phyloP scores from a whole-genome alignment of 148 eudicot genomes.

The Silene conica region DNA sequence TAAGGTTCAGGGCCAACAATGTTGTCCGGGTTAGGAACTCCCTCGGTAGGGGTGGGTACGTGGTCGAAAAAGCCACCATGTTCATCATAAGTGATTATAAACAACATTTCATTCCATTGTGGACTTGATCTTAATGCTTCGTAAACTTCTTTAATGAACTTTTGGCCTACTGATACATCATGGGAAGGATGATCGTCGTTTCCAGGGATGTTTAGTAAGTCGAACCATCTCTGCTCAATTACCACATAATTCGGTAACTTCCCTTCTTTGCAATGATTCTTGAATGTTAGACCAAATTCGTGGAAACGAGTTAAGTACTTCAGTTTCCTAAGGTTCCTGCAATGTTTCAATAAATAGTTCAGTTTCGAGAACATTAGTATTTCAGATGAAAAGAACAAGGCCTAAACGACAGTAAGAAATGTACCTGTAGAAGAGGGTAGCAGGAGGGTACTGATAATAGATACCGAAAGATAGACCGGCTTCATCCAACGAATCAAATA shows the following conservation, averaged over 20 bases:
- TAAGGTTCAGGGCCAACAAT: constrained; percentile 60
- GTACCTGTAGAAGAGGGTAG: constrained; percentile 62
- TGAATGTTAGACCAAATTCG: constrained; percentile 38
- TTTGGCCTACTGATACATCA: constrained; percentile 67
- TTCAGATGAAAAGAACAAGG: background rate
- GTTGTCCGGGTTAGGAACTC: constrained; percentile 73
- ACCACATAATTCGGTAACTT: constrained; percentile 54
- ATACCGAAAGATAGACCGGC: constrained; percentile 47
- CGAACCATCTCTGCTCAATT: constrained; percentile 50
- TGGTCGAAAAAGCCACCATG: constrained; percentile 90
- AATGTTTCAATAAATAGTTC: background rate
- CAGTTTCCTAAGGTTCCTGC: constrained; percentile 39
- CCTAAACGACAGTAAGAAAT: background rate
- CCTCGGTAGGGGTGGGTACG: constrained; percentile 58
- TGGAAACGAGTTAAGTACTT: constrained; percentile 42
- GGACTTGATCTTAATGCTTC: constrained; percentile 75
- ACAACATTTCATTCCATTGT: constrained; percentile 75
- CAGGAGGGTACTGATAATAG: constrained; percentile 58
- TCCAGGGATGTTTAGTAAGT: constrained; percentile 31
- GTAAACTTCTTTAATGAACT: constrained; percentile 65
- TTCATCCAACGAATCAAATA: constrained; percentile 56
- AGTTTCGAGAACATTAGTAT: too few species aligned
- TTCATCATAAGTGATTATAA: constrained; percentile 67
- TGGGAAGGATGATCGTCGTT: constrained; percentile 68
- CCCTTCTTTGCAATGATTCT: constrained; percentile 45